These are phyloP conservation scores for Mucor piriformis DNA, from an alignment of 371 early-diverging fungal species.

Conservation along the genomic window DNA sequence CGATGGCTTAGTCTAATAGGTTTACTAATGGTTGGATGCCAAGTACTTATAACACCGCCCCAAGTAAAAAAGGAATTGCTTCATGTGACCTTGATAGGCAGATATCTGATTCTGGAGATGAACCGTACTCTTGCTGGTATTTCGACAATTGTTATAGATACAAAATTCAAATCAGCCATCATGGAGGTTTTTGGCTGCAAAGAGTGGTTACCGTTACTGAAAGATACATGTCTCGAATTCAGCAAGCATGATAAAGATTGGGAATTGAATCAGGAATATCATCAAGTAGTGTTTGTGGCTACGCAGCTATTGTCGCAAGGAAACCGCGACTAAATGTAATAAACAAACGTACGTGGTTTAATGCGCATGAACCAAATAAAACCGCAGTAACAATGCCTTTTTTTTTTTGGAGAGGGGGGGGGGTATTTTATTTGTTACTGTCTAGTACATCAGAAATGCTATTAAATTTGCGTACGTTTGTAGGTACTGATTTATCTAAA, in stretches of 20 bases:
- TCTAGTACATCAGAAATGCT: background rate
- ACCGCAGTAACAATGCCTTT: no score
- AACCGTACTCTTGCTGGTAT: background rate
- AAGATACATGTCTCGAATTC: background rate
- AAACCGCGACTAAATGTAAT: background rate
- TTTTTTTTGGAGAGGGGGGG: no score
- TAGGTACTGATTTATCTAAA: background rate
- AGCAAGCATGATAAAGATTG: background rate
- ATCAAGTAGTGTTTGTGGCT: background rate
- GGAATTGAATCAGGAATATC: background rate
- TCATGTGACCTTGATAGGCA: background rate
- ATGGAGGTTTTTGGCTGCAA: background rate
- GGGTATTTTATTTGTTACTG: background rate
- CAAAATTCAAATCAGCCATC: background rate
- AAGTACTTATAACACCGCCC: background rate
- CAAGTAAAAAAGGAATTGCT: conserved; percentile 3
- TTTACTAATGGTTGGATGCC: background rate
- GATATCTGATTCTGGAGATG: background rate
- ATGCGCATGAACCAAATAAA: no score
- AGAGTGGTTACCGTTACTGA: background rate
- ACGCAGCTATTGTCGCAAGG: background rate
- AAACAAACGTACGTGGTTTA: no score
- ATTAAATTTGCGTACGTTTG: background rate
- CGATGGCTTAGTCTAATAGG: background rate
- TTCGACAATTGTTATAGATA: background rate